These are phyloP conservation scores for Ambrosia artemisiifolia DNA, from an alignment of 129 eudicot genomes.

Conservation along the genomic window DNA sequence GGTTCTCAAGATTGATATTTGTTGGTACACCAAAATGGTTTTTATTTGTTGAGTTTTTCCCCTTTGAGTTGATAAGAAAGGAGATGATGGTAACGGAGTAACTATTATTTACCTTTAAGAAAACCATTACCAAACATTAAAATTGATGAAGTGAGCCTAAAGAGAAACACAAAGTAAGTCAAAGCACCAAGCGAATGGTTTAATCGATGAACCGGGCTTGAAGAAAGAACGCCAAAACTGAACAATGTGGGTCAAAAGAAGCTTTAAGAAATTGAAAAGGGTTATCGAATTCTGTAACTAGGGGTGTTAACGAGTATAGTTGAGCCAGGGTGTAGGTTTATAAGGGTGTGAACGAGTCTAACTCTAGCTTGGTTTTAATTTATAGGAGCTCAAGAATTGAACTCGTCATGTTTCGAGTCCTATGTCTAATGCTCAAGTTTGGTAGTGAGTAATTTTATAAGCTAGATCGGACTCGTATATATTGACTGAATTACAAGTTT, in stretches of 20 bases:
- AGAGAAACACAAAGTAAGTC: not conserved
- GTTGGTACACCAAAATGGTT: not conserved
- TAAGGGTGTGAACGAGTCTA: too few relatives aligned
- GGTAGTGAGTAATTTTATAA: too few relatives aligned
- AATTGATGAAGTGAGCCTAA: not conserved
- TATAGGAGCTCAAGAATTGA: too few relatives aligned
- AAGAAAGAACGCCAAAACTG: not conserved
- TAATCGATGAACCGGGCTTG: not conserved
- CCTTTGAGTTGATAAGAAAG: not conserved
- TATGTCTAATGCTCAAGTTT: too few relatives aligned
- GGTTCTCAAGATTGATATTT: constrained; percentile 6
- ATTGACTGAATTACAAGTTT: too few relatives aligned
- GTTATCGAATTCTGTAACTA: too few relatives aligned
- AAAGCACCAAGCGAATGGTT: not conserved
- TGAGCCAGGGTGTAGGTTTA: too few relatives aligned
- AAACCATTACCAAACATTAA: not conserved
- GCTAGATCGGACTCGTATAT: too few relatives aligned
- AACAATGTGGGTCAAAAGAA: not conserved
- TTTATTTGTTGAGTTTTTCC: not conserved
- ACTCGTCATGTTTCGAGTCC: too few relatives aligned
- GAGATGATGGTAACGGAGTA: constrained; percentile 3
- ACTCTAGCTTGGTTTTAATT: too few relatives aligned
- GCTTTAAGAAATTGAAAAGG: too few relatives aligned
- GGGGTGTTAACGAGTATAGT: too few relatives aligned
- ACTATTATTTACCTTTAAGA: not conserved